Percentiles rank a stretch among this genome's conserved stretches.
Conservation (phyloP, 2,329 filamentous ascomycete species). For the Ceratocystis smalleyi region DNA sequence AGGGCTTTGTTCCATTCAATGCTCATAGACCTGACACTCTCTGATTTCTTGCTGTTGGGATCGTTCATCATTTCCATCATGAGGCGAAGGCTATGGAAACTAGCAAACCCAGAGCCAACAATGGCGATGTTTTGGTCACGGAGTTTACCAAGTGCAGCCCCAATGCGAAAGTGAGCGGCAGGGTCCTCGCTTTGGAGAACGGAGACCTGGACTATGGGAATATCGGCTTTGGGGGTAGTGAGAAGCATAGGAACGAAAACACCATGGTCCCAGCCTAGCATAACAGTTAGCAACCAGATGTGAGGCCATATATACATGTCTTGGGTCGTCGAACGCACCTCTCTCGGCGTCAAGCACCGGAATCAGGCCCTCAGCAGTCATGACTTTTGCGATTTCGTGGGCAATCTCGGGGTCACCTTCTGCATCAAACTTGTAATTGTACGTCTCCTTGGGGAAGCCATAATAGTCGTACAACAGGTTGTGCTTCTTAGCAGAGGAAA, state of each 20-base stretch:
- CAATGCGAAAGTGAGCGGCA: conserved; percentile 34
- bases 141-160: conserved; percentile 35
- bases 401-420: conserved; percentile 40
- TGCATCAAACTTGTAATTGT: conserved; percentile 40
- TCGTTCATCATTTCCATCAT: conserved; percentile 28
- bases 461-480: conserved; percentile 42
- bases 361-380: conserved; percentile 32
- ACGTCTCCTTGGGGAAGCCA: conserved; percentile 41
- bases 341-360: conserved; percentile 27
- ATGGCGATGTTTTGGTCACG: conserved; percentile 40
- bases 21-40: conserved; percentile 21
- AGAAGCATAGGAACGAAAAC: conserved; percentile 44
- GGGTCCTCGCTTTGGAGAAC: conserved; percentile 39
- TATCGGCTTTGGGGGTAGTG: conserved; percentile 34
- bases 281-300: not conserved
- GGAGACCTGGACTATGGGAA: conserved; percentile 42
- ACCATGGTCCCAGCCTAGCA: conserved; percentile 41
- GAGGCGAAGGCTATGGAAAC: conserved; percentile 37
- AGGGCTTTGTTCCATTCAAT: conserved; percentile 33
- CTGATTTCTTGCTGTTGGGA: conserved; percentile 17
- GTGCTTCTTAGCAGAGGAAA: conserved; percentile 35
- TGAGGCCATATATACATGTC: not conserved
- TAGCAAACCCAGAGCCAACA: conserved; percentile 44
- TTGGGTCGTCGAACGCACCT: not conserved
- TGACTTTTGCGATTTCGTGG: conserved; percentile 29